Conservation (phyloP, 495 filamentous ascomycete species). For the Trichoderma orchidacearum region DNA sequence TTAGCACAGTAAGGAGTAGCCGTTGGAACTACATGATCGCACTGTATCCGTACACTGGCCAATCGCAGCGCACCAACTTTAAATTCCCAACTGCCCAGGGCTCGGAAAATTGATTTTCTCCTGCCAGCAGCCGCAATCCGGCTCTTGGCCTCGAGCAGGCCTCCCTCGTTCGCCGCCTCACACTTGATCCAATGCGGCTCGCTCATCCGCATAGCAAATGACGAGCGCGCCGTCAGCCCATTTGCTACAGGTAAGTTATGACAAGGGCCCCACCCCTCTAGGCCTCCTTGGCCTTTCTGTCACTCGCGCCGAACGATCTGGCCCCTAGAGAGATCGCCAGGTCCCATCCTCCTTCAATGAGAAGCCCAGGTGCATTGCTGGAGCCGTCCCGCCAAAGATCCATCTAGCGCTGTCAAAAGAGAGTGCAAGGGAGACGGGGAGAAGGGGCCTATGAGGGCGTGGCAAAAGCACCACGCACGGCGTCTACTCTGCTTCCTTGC, state of each 20-base stretch:
- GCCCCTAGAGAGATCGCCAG: conserved; percentile 1
- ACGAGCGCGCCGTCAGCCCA: neutral
- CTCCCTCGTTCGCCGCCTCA: neutral
- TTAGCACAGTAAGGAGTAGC: too few relatives aligned
- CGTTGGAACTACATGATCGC: too few relatives aligned
- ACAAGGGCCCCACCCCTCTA: neutral
- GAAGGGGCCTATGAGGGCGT: neutral
- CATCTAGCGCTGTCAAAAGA: neutral
- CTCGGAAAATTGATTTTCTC: conserved; percentile 1
- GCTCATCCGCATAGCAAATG: too few relatives aligned
- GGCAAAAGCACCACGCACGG: neutral
- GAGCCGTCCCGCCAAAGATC: neutral
- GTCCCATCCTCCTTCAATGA: neutral
- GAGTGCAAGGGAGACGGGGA: neutral
- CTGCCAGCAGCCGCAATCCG: neutral
- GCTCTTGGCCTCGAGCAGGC: neutral
- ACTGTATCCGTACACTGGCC: neutral
- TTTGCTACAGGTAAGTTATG: neutral
- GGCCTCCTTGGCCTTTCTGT: neutral
- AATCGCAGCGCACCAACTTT: neutral
- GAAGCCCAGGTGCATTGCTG: neutral
- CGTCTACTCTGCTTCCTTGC: too few relatives aligned
- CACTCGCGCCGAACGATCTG: neutral
- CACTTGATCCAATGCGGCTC: neutral
- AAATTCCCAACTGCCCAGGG: neutral